Percentiles rank a stretch among this genome's conserved stretches.
Evolutionary conservation across 2,329 filamentous ascomycete genomes (phyloP).

Genomic region (Arthrobotrys sinensis): DNA sequence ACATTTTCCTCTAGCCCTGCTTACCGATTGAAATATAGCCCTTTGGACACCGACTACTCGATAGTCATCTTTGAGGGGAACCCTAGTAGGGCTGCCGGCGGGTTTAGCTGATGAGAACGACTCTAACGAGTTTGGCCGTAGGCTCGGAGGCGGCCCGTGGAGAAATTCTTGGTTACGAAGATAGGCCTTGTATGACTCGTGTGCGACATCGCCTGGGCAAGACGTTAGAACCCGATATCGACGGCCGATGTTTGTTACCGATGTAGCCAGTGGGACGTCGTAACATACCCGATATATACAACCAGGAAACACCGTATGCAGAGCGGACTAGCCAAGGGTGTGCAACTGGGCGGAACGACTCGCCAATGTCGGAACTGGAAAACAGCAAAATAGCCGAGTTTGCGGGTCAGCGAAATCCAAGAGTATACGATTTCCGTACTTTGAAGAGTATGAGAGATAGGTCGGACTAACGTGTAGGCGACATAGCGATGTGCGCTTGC

Average conservation of each 20-base stretch:
- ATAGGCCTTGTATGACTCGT: conserved; percentile 97
- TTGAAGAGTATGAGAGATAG: neutral
- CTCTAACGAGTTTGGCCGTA: conserved; percentile 40
- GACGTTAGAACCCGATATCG: neutral
- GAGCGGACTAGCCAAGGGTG: conserved; percentile 84
- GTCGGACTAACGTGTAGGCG: conserved; percentile 74
- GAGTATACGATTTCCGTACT: neutral
- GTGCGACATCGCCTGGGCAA: conserved; percentile 79
- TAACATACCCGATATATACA: conserved; percentile 79
- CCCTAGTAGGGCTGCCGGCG: conserved; percentile 64
- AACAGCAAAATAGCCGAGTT: neutral
- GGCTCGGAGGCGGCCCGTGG: conserved; percentile 73
- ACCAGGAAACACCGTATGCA: conserved; percentile 92
- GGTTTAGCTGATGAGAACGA: conserved; percentile 49
- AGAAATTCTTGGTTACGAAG: conserved; percentile 83
- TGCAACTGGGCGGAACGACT: conserved; percentile 93
- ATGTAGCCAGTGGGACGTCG: neutral
- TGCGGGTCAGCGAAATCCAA: neutral
- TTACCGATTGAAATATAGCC: conserved; percentile 81
- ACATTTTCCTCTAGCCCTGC: neutral
- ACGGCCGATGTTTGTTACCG: neutral
- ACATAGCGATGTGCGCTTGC: conserved; percentile 94
- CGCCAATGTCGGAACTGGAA: conserved; percentile 76
- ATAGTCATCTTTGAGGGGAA: conserved; percentile 88
- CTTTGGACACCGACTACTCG: conserved; percentile 91